phyloP scores from a whole-genome alignment of 805 yeast genomes.

The Blastobotrys peoriensis region DNA sequence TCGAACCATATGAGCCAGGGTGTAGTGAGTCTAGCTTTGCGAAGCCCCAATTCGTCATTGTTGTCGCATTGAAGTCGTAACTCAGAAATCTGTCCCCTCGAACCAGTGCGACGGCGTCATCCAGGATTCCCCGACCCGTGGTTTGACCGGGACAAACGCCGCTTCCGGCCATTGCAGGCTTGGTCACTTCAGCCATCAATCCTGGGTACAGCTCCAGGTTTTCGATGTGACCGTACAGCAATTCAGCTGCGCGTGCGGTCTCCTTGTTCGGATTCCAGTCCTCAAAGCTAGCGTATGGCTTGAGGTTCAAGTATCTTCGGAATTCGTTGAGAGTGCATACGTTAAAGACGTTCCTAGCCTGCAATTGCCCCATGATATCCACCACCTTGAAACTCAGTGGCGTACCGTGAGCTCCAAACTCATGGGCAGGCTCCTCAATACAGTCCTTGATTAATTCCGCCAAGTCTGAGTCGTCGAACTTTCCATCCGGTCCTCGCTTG shows the following conservation, averaged over 20 bases:
- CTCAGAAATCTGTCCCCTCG: conserved; percentile 4
- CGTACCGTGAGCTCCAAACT: conserved; percentile 1
- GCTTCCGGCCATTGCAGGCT: conserved; percentile 2
- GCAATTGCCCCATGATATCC: background rate
- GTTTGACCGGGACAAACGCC: conserved; percentile 5
- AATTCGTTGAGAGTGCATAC: conserved; percentile 3
- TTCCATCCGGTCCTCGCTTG: conserved; percentile 1
- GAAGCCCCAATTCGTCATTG: conserved; percentile 3
- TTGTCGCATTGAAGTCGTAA: conserved; percentile 1
- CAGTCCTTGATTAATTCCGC: conserved; percentile 4
- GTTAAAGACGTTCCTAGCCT: conserved; percentile 3
- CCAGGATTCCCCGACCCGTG: conserved; percentile 2
- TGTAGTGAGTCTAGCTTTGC: conserved; percentile 6
- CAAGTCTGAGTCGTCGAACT: conserved; percentile 1
- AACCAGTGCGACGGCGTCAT: conserved; percentile 3
- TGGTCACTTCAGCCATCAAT: conserved; percentile 4
- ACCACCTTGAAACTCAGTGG: conserved; percentile 2
- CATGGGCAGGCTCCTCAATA: conserved; percentile 5
- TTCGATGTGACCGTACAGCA: conserved; percentile 2
- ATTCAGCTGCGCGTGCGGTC: conserved; percentile 4
- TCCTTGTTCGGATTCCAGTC: conserved; percentile 3
- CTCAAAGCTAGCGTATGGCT: conserved; percentile 1
- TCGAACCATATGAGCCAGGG: background rate
- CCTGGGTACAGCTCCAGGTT: conserved; percentile 4
- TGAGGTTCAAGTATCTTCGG: conserved; percentile 4